phyloP scores from a whole-genome alignment of 164 flowering plant species.

The Pachysandra terminalis region DNA sequence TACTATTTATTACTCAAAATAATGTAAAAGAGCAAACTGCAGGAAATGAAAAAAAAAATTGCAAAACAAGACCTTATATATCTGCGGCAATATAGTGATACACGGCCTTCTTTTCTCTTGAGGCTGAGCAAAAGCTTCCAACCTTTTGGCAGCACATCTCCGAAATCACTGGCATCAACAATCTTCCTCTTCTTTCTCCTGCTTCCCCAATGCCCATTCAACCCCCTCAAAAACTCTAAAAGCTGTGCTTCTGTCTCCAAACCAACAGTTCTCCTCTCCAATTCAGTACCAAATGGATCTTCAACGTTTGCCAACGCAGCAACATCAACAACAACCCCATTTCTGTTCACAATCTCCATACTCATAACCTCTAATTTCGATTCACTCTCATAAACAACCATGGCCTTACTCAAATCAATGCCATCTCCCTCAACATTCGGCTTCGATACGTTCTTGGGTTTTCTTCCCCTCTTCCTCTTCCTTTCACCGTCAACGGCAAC shows the following conservation, averaged over 20 bases:
- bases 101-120: conserved; percentile 49
- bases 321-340: conserved; percentile 45
- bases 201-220: conserved; percentile 71
- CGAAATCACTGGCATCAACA: conserved; percentile 63
- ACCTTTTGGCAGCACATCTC: conserved; percentile 56
- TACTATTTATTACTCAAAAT: neutral
- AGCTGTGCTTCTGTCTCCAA: conserved; percentile 45
- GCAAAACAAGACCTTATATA: conserved; percentile 59
- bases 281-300: conserved; percentile 49
- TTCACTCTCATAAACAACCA: conserved; percentile 5
- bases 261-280: conserved; percentile 56
- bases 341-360: conserved; percentile 34
- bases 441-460: neutral
- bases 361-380: conserved; percentile 17
- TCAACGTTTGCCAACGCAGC: conserved; percentile 36
- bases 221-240: conserved; percentile 46
- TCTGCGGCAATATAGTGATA: conserved; percentile 53
- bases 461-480: conserved; percentile 12
- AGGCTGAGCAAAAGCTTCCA: conserved; percentile 70
- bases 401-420: neutral
- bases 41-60: neutral
- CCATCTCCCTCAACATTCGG: conserved; percentile 1
- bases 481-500: neutral
- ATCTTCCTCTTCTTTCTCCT: conserved; percentile 71
- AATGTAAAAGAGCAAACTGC: no score